Conservation (phyloP, 257 asterid species). For the Cynanchum wilfordii region DNA sequence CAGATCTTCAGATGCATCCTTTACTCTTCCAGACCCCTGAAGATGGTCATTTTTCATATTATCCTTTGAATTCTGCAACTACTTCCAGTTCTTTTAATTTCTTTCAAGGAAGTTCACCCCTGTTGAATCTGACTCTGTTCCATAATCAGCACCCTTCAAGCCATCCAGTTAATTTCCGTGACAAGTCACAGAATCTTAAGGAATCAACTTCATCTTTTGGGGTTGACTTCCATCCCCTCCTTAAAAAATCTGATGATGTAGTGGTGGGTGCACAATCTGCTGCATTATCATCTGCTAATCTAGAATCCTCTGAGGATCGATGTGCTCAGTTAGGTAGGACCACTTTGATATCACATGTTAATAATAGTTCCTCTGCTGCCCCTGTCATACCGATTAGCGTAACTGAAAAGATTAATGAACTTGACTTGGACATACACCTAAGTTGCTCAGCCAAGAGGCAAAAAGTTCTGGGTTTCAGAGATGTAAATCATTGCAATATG, state of each 20-base stretch:
- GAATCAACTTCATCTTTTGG: slow-evolving; percentile 39
- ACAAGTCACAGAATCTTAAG: slow-evolving; percentile 51
- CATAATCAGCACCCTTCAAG: slow-evolving; percentile 63
- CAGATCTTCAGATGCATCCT: slow-evolving; percentile 94
- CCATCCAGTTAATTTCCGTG: slow-evolving; percentile 59
- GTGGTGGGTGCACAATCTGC: slow-evolving; percentile 27
- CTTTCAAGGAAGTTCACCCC: slow-evolving; percentile 64
- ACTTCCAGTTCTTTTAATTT: slow-evolving; percentile 46
- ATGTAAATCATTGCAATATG: slow-evolving; percentile 17
- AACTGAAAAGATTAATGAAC: slow-evolving; percentile 39
- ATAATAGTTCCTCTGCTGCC: slow-evolving; percentile 33
- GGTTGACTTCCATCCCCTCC: slow-evolving; percentile 81
- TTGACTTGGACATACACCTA: slow-evolving; percentile 68
- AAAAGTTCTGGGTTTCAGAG: slow-evolving; percentile 31
- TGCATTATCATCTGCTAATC: slow-evolving; percentile 29
- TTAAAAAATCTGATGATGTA: slow-evolving; percentile 55
- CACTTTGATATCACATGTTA: slow-evolving; percentile 20
- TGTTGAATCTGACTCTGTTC: slow-evolving; percentile 62
- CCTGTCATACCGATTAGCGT: slow-evolving; percentile 31
- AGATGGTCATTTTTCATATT: slow-evolving; percentile 49
- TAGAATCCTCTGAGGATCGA: slow-evolving; percentile 33
- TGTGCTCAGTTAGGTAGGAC: slow-evolving; percentile 21
- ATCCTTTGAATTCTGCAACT: slow-evolving; percentile 35
- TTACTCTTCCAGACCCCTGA: slow-evolving; percentile 71
- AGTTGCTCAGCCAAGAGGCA: slow-evolving; percentile 52